These are phyloP conservation scores for Hygrocybe punicea DNA, from an alignment of 768 basidiomycete genomes.

Conservation along the genomic window DNA sequence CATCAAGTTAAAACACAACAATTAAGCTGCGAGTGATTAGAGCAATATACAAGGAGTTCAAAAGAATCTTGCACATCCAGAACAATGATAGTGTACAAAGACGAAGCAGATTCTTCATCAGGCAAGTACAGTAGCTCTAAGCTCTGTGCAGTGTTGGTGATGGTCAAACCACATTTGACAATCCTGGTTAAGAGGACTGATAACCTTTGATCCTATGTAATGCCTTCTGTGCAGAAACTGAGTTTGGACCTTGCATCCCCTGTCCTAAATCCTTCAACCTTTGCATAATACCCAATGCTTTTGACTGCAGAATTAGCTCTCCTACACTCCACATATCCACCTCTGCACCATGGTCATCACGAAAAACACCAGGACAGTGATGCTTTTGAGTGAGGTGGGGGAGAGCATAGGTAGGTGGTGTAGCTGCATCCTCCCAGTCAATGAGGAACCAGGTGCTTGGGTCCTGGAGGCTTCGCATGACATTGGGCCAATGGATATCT, in stretches of 20 bases:
- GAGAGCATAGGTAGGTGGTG: neutral
- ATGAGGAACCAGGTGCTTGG: constrained; percentile 27
- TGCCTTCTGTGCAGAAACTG: neutral
- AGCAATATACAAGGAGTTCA: too few species aligned
- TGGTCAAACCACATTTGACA: too few species aligned
- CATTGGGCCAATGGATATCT: constrained; percentile 23
- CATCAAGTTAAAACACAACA: too few species aligned
- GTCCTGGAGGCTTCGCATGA: constrained; percentile 20
- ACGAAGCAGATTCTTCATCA: too few species aligned
- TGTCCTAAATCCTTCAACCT: neutral
- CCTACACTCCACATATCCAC: constrained; percentile 5
- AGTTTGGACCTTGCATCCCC: neutral
- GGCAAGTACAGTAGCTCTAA: too few species aligned
- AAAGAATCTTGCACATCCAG: too few species aligned
- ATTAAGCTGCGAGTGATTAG: too few species aligned
- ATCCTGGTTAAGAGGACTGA: neutral
- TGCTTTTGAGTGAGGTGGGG: neutral
- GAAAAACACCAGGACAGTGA: neutral
- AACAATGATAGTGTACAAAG: too few species aligned
- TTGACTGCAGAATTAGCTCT: neutral
- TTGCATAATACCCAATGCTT: neutral
- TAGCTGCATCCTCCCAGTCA: constrained; percentile 18
- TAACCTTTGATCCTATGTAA: neutral
- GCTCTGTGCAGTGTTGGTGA: too few species aligned
- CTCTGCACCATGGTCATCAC: neutral